Conservation (phyloP, 768 basidiomycete genomes). For the Sarcodon sp. region DNA sequence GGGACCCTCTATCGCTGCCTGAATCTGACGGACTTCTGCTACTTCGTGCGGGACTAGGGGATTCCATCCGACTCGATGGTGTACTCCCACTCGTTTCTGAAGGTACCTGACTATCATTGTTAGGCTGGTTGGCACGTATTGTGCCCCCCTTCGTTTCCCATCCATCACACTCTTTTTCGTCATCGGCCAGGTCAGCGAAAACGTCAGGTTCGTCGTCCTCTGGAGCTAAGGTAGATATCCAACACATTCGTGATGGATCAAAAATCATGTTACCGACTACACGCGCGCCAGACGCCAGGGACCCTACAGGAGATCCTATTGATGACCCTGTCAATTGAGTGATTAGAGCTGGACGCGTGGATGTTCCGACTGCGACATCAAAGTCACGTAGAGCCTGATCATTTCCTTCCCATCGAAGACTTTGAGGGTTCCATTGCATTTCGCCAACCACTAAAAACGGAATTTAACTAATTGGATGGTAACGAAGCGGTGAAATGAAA, state of each 20-base stretch:
- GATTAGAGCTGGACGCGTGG: slow-evolving; percentile 89
- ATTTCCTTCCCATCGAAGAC: slow-evolving; percentile 94
- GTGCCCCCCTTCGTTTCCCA: slow-evolving; percentile 73
- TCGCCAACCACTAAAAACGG: slow-evolving; percentile 70
- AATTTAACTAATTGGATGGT: slow-evolving; percentile 4
- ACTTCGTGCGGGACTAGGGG: slow-evolving; percentile 49
- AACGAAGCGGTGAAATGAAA: background rate
- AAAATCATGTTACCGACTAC: slow-evolving; percentile 98
- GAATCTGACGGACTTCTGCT: slow-evolving; percentile 60
- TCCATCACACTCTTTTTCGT: slow-evolving; percentile 66
- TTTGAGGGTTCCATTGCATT: slow-evolving; percentile 94
- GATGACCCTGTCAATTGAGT: slow-evolving; percentile 88
- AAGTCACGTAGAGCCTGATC: slow-evolving; percentile 87
- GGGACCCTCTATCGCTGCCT: slow-evolving; percentile 68
- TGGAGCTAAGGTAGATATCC: slow-evolving; percentile 75
- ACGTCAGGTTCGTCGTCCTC: slow-evolving; percentile 94
- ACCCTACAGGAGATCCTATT: slow-evolving; percentile 64
- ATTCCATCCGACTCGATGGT: slow-evolving; percentile 21
- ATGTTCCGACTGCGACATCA: slow-evolving; percentile 65
- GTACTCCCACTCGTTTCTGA: slow-evolving; percentile 16
- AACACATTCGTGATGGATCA: slow-evolving; percentile 89
- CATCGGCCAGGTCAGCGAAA: slow-evolving; percentile 88
- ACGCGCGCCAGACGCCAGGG: slow-evolving; percentile 66
- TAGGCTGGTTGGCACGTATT: slow-evolving; percentile 48
- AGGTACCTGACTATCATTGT: slow-evolving; percentile 17